phyloP scores from a whole-genome alignment of 306 rosid species.

The Quercus mongolica region DNA sequence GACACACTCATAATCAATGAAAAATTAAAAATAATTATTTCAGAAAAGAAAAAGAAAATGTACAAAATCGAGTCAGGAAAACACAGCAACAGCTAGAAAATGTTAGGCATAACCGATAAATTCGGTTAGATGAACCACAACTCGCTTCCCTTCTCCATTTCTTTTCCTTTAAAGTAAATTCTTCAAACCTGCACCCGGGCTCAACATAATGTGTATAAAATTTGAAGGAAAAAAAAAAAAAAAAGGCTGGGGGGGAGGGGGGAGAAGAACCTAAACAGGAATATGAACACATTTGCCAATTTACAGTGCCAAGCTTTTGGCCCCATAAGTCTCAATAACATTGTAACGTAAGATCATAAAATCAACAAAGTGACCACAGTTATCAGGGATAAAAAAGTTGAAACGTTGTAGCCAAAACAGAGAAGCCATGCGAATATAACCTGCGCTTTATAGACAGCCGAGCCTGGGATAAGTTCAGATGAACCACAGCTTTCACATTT shows the following conservation, averaged over 20 bases:
- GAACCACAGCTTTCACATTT: conserved; percentile 29
- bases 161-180: background rate
- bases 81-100: background rate
- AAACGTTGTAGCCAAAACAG: conserved; percentile 29
- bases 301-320: conserved; percentile 13
- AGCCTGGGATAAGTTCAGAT: conserved; percentile 26
- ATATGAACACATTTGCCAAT: conserved; percentile 23
- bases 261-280: background rate
- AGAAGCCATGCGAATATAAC: conserved; percentile 21
- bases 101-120: background rate
- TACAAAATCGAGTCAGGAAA: background rate
- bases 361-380: background rate
- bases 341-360: conserved; percentile 24
- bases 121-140: background rate
- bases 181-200: background rate
- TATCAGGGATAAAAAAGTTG: conserved; percentile 22
- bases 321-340: conserved; percentile 25
- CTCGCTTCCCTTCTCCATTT: background rate
- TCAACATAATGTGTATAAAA: background rate
- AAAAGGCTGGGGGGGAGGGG: too few relatives aligned
- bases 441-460: conserved; percentile 37
- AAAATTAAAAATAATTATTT: background rate
- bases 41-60: background rate
- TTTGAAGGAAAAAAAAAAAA: background rate
- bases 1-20: background rate